Evolutionary conservation across 257 asterid genomes (phyloP).

Genomic region (Salvia miltiorrhiza): DNA sequence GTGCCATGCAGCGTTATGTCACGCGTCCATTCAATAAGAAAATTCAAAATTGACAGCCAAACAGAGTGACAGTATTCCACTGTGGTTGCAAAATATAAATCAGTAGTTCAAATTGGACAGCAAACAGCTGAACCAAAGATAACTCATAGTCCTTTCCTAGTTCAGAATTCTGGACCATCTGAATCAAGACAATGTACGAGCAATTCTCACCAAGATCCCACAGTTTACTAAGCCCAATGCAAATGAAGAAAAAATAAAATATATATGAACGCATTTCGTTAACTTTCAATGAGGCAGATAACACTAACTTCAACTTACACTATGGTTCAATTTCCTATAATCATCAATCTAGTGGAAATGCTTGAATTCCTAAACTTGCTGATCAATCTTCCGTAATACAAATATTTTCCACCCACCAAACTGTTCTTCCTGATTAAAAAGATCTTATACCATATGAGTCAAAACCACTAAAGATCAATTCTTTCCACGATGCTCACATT

Average conservation of each 20-base stretch:
- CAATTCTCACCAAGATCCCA: not conserved
- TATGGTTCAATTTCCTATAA: not conserved
- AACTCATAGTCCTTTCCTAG: not conserved
- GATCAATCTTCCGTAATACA: constrained; percentile 6
- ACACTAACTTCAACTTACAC: not conserved
- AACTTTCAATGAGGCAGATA: not conserved
- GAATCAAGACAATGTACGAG: not conserved
- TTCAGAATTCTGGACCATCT: constrained; percentile 7
- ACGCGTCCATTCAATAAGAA: not conserved
- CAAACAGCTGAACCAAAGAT: not conserved
- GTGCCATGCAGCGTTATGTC: constrained; percentile 2
- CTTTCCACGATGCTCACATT: not conserved
- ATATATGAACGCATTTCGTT: not conserved
- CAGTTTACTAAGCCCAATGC: not conserved
- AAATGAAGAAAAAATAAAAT: not conserved
- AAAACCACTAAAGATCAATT: not conserved
- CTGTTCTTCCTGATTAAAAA: constrained; percentile 5
- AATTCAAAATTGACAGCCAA: not conserved
- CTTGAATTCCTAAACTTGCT: not conserved
- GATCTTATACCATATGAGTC: constrained; percentile 12
- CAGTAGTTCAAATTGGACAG: not conserved
- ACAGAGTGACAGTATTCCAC: not conserved
- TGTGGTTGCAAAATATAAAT: not conserved
- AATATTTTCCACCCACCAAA: constrained; percentile 4
- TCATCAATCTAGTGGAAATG: not conserved